phyloP scores from a whole-genome alignment of 805 yeast genomes.

The Ogataea ganodermae region DNA sequence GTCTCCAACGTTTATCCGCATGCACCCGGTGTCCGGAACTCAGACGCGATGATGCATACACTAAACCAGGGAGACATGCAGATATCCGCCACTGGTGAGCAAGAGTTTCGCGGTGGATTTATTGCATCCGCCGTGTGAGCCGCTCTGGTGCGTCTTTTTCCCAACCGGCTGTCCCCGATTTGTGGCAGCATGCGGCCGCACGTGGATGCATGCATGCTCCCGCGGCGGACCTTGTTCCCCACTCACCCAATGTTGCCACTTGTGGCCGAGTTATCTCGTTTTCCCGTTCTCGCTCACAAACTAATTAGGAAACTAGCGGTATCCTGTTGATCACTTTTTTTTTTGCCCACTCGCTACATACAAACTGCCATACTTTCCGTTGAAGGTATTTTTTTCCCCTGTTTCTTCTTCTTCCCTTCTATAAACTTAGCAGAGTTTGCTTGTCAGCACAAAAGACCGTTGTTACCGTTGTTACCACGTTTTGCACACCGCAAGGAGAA shows the following conservation, averaged over 20 bases:
- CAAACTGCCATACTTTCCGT: slow-evolving; percentile 4
- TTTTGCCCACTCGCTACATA: slow-evolving; percentile 1
- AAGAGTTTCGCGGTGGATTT: not conserved
- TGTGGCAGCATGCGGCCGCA: not conserved
- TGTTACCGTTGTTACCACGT: slow-evolving; percentile 9
- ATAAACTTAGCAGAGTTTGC: not conserved
- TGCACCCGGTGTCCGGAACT: not conserved
- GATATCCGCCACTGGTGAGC: not conserved
- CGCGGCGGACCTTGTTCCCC: slow-evolving; percentile 1
- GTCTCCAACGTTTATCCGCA: not conserved
- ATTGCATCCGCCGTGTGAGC: too few species aligned
- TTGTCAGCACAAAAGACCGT: slow-evolving; percentile 1
- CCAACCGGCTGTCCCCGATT: not conserved
- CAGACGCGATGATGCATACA: not conserved
- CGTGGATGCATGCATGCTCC: not conserved
- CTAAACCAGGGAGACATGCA: not conserved
- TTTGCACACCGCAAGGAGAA: not conserved
- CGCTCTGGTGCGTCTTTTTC: not conserved
- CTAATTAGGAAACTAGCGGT: slow-evolving; percentile 7
- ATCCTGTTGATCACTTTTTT: slow-evolving; percentile 3
- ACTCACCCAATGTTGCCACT: slow-evolving; percentile 3
- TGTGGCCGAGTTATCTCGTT: slow-evolving; percentile 4
- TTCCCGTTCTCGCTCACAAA: not conserved
- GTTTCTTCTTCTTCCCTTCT: not conserved
- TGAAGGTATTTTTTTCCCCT: not conserved